Percentiles rank a stretch among this genome's conserved stretches.
Conservation (phyloP, 768 basidiomycete species). For the Omphalotus guepiniiformis region DNA sequence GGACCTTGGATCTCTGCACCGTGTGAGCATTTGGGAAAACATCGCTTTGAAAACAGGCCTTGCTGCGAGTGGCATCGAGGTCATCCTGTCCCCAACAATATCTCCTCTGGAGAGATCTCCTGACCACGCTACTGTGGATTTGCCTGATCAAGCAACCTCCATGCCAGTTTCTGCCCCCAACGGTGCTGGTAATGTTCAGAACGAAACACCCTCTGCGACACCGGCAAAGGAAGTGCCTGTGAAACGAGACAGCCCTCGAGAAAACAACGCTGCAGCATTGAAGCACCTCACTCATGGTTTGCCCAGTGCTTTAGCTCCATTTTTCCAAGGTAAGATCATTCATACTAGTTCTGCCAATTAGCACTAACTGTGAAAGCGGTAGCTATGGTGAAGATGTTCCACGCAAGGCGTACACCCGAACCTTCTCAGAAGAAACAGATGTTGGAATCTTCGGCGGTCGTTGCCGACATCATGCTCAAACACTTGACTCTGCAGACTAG, state of each 20-base stretch:
- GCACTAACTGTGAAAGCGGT: neutral
- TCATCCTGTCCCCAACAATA: slow-evolving; percentile 36
- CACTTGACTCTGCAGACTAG: slow-evolving; percentile 55
- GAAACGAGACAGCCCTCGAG: slow-evolving; percentile 42
- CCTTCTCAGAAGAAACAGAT: slow-evolving; percentile 74
- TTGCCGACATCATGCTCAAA: slow-evolving; percentile 70
- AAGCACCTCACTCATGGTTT: slow-evolving; percentile 79
- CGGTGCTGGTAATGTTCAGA: slow-evolving; percentile 27
- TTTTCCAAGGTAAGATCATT: slow-evolving; percentile 71
- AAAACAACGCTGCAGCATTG: slow-evolving; percentile 70
- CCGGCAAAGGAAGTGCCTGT: slow-evolving; percentile 20
- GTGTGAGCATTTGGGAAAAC: slow-evolving; percentile 84
- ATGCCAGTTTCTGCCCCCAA: slow-evolving; percentile 27
- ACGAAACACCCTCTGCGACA: slow-evolving; percentile 13
- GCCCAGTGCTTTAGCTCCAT: slow-evolving; percentile 69
- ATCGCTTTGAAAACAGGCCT: slow-evolving; percentile 66
- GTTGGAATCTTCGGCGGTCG: slow-evolving; percentile 54
- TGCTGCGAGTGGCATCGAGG: slow-evolving; percentile 48
- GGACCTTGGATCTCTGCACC: slow-evolving; percentile 76
- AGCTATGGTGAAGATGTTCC: slow-evolving; percentile 88
- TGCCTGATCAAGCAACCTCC: slow-evolving; percentile 33
- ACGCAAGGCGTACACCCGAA: slow-evolving; percentile 76
- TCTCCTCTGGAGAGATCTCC: slow-evolving; percentile 50
- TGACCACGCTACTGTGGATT: slow-evolving; percentile 35
- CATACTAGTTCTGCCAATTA: neutral